Evolutionary conservation across 352 stramenopile genomes (phyloP).

Genomic region (Phytopythium boreale): DNA sequence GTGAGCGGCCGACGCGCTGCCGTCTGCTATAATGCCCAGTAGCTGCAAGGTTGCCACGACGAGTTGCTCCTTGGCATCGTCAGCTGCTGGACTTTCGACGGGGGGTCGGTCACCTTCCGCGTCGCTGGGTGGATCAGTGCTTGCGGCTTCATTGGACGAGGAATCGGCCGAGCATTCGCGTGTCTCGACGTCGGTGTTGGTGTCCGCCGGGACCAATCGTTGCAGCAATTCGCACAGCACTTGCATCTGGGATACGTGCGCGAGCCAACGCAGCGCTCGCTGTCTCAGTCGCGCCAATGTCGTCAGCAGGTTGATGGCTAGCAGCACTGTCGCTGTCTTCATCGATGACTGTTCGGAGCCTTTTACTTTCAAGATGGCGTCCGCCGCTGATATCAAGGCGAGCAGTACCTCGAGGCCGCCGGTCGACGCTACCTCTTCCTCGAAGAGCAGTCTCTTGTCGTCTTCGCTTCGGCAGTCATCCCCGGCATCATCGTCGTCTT

Average conservation of each 20-base stretch:
- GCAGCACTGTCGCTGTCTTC: constrained; percentile 12
- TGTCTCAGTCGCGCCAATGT: constrained; percentile 23
- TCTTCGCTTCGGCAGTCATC: constrained; percentile 1
- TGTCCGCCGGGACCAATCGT: not conserved
- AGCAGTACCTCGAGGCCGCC: constrained; percentile 26
- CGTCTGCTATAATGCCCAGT: constrained; percentile 8
- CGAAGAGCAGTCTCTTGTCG: constrained; percentile 19
- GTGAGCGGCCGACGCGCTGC: constrained; percentile 5
- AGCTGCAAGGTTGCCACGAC: constrained; percentile 14
- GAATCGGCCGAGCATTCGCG: not conserved
- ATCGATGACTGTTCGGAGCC: not conserved
- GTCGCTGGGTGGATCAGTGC: not conserved
- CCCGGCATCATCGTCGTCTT: constrained; percentile 10
- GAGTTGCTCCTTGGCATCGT: not conserved
- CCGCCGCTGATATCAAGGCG: constrained; percentile 20
- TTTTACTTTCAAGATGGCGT: not conserved
- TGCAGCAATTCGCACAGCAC: constrained; percentile 23
- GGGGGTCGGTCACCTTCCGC: not conserved
- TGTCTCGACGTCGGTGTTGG: not conserved
- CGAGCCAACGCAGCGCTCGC: constrained; percentile 24
- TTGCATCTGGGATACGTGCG: constrained; percentile 17
- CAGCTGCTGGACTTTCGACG: not conserved
- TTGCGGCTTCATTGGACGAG: not conserved
- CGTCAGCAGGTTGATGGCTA: constrained; percentile 28
- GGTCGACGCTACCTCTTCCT: constrained; percentile 28